Percentiles rank a stretch among this genome's conserved stretches.
These are phyloP conservation scores for Phialophora macrospora DNA, from an alignment of 2,329 filamentous ascomycete genomes.

Conservation along the genomic window DNA sequence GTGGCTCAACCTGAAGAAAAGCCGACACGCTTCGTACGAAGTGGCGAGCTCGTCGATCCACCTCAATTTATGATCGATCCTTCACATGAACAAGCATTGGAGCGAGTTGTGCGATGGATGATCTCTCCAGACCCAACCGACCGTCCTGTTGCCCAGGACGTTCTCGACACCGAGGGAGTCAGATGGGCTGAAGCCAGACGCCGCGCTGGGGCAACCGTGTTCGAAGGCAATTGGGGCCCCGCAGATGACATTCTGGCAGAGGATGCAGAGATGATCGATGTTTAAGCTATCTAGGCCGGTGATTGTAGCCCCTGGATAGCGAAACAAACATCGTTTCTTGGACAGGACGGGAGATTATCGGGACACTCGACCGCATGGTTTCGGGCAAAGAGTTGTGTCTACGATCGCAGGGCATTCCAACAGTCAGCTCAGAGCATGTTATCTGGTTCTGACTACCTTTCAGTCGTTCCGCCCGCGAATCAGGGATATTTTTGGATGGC, in stretches of 20 bases:
- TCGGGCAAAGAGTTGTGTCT: constrained; percentile 5
- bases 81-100: constrained; percentile 73
- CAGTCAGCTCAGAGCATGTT: constrained; percentile 13
- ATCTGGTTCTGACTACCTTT: constrained; percentile 7
- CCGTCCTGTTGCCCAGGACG: constrained; percentile 74
- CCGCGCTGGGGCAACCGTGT: constrained; percentile 88
- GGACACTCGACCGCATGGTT: constrained; percentile 3
- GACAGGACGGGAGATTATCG: constrained; percentile 3
- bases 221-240: constrained; percentile 94
- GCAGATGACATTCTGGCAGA: constrained; percentile 65
- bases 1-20: constrained; percentile 41
- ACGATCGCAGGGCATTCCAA: constrained; percentile 9
- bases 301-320: constrained; percentile 29
- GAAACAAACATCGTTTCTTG: constrained; percentile 8
- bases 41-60: constrained; percentile 68
- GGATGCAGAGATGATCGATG: constrained; percentile 68
- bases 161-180: constrained; percentile 74
- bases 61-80: constrained; percentile 88
- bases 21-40: constrained; percentile 45
- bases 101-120: constrained; percentile 86
- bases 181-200: constrained; percentile 79
- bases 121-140: constrained; percentile 73
- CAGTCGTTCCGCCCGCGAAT: constrained; percentile 1
- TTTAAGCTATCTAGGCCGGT: constrained; percentile 45
- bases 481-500: constrained; percentile 6